Conservation (phyloP, 2,329 filamentous ascomycete species). For the Clarireedia monteithiana region DNA sequence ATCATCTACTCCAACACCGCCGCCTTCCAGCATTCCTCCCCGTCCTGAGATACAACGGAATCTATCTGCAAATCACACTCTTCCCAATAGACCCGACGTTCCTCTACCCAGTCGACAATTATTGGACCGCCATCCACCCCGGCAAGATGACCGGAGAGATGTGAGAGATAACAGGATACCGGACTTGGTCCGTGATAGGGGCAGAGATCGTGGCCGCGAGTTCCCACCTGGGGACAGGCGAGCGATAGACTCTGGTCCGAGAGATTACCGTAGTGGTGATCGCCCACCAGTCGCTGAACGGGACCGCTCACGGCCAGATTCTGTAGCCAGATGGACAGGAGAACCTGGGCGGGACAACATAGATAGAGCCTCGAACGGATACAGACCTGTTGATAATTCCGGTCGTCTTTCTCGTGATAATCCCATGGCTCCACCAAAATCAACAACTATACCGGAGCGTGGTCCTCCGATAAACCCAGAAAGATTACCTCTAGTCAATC, state of each 20-base stretch:
- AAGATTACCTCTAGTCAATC: conserved; percentile 19
- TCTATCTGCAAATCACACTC: conserved; percentile 15
- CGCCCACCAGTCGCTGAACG: conserved; percentile 18
- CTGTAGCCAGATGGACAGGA: conserved; percentile 24
- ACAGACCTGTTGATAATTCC: conserved; percentile 18
- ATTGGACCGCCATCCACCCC: conserved; percentile 24
- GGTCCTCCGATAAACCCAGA: conserved; percentile 17
- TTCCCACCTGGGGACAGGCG: conserved; percentile 23
- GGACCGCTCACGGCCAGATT: conserved; percentile 23
- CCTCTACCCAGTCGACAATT: conserved; percentile 25
- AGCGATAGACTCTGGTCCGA: conserved; percentile 16
- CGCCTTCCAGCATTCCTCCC: conserved; percentile 14
- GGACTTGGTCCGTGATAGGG: conserved; percentile 22
- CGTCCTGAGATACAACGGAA: conserved; percentile 20
- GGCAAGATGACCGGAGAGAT: conserved; percentile 28
- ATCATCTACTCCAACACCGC: conserved; percentile 13
- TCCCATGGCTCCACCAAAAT: conserved; percentile 25
- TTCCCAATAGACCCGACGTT: conserved; percentile 28
- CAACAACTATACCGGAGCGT: conserved; percentile 19
- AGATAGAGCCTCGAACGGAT: conserved; percentile 20
- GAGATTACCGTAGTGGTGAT: conserved; percentile 25
- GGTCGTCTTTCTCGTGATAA: conserved; percentile 26
- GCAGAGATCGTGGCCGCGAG: conserved; percentile 27
- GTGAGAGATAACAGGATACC: conserved; percentile 17
- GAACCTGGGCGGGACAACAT: conserved; percentile 24